Conservation (phyloP, 768 basidiomycete genomes). For the Hygrocybe coccinea region DNA sequence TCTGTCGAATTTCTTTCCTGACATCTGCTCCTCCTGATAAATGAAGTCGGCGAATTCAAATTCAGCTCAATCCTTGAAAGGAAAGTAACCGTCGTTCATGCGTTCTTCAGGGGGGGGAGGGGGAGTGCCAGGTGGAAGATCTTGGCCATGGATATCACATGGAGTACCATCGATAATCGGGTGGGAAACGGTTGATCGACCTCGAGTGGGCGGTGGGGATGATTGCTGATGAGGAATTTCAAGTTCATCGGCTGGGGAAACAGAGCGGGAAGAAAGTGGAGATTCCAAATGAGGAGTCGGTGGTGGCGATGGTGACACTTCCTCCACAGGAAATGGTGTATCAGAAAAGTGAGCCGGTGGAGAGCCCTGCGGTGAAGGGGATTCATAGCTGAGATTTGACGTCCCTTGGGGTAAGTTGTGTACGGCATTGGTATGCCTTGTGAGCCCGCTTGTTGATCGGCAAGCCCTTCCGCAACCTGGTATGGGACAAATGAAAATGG, state of each 20-base stretch:
- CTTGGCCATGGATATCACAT: background rate
- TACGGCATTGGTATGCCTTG: background rate
- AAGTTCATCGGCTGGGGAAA: background rate
- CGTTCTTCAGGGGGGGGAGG: background rate
- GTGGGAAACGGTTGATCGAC: background rate
- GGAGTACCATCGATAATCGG: background rate
- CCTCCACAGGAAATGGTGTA: background rate
- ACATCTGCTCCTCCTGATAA: too few relatives aligned
- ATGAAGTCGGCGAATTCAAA: slow-evolving; percentile 1
- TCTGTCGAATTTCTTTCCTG: background rate
- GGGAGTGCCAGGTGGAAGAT: background rate
- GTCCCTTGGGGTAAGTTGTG: background rate
- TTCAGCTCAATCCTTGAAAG: background rate
- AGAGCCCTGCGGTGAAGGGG: background rate
- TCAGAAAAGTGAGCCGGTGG: background rate
- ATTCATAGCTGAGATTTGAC: background rate
- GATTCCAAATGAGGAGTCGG: background rate
- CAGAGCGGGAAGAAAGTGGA: background rate
- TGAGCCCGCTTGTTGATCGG: background rate
- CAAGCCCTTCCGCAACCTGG: background rate
- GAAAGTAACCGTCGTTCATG: background rate
- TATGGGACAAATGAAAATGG: background rate
- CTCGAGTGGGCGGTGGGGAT: background rate
- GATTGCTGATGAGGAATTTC: background rate
- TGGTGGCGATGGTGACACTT: background rate